Evolutionary conservation across 352 stramenopile genomes (phyloP), one percentile per base, ranked within the genome.

Genomic region (Phytophthora lateralis): DNA sequence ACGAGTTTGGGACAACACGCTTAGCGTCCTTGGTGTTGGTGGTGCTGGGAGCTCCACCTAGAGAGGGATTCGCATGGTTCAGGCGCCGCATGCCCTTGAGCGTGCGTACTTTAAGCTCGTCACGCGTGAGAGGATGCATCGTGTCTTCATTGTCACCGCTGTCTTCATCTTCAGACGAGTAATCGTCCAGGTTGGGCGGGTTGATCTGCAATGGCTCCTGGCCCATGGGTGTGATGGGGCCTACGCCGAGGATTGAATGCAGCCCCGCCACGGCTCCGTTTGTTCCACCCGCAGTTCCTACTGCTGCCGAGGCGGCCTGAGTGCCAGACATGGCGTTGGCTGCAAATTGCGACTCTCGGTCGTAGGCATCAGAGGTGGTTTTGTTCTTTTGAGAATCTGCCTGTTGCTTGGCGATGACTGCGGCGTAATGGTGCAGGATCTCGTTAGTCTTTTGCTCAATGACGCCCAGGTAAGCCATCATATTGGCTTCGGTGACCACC

Each of bases 381-480:
- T 71, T 77, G 64, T 60, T 71, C 29, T 66, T 64, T 9, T 56
- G 46, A 11, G 75, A 47, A n/a, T 74, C 68, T 30, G 78, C 63
- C 53, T 86, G 73, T 34, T 82, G 66, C 46, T 80, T 70, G 12
- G 79, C 18, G 17, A 74, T 59, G 29, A 81, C 66, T 10, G 70
- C 73, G 15, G 82, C 76, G 69, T 96, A 98, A 43, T 94, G 80
- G 32, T 96, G 88, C 46, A 99, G 63, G 30, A 98, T 89, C 46
- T 96, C 88, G 66, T 98, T 98, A 5, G 92, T 95, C 59, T 90
- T 91, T 57, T 98, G 87, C 72, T 99, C 96, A 37, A 98, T 96
- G 48, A 97, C 89, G 11, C 93, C 95, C 6, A 99, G 76, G 63
- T 97, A 98, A 42, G 95, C 88, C 73, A 98, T 95, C 74, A 98